Evolutionary conservation across 306 rosid genomes (phyloP).

Genomic region (Vigna unguiculata): DNA sequence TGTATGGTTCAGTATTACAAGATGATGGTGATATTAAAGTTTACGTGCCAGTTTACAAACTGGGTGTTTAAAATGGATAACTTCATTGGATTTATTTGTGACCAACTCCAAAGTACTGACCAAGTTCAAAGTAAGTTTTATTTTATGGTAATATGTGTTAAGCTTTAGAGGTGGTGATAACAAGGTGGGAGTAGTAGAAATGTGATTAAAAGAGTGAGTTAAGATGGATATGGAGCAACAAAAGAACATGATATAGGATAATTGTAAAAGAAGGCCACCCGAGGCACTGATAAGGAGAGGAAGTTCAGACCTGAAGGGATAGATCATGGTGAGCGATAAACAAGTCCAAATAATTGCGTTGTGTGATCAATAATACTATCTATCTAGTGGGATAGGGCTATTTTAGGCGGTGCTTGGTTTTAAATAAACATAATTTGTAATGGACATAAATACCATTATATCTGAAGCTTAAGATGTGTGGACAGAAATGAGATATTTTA

Average conservation of each 20-base stretch:
- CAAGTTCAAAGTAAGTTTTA: neutral
- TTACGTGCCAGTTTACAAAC: neutral
- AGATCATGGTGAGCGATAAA: neutral
- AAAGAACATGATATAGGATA: neutral
- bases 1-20: neutral
- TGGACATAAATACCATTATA: neutral
- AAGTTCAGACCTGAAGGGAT: neutral
- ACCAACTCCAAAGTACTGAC: neutral
- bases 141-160: neutral
- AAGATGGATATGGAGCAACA: neutral
- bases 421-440: neutral
- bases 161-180: neutral
- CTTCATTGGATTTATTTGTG: neutral
- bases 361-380: neutral
- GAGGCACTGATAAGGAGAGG: neutral
- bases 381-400: neutral
- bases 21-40: neutral
- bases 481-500: slow-evolving; percentile 1
- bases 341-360: neutral
- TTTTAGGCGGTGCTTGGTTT: neutral
- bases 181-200: neutral
- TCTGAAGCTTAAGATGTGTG: neutral
- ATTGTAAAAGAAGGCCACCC: neutral
- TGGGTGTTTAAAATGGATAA: neutral
- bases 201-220: neutral